Conservation (phyloP, 2,329 filamentous ascomycete genomes). For the Colletotrichum sojae region DNA sequence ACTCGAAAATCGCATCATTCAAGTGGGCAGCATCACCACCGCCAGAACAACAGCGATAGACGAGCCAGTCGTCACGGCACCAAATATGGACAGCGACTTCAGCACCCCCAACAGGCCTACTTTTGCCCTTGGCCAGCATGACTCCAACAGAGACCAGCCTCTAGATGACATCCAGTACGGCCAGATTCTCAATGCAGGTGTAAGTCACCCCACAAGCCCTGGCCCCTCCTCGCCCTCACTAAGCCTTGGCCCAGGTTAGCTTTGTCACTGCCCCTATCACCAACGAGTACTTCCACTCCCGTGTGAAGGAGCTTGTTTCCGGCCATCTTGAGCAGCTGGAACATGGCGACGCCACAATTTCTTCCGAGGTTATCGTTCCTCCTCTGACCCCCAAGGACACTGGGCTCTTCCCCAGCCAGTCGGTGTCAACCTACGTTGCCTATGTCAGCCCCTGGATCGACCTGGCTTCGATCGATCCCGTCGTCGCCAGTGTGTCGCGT, state of each 20-base stretch:
- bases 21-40: conserved; percentile 6
- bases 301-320: conserved; percentile 75
- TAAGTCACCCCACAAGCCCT: conserved; percentile 59
- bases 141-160: conserved; percentile 72
- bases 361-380: conserved; percentile 71
- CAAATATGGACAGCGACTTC: conserved; percentile 32
- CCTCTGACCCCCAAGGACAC: conserved; percentile 87
- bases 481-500: conserved; percentile 87
- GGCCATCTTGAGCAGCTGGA: conserved; percentile 66
- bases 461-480: conserved; percentile 83
- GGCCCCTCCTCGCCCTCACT: conserved; percentile 19
- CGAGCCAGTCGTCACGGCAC: neutral
- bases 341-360: conserved; percentile 56
- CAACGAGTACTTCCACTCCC: conserved; percentile 78
- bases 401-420: conserved; percentile 75
- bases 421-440: conserved; percentile 81
- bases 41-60: too few species aligned
- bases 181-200: conserved; percentile 77
- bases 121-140: conserved; percentile 83
- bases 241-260: conserved; percentile 71
- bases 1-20: conserved; percentile 23
- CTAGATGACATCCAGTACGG: conserved; percentile 76
- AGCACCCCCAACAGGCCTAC: conserved; percentile 49
- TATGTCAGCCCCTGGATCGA: conserved; percentile 95
- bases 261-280: conserved; percentile 86